Evolutionary conservation across 352 stramenopile species (phyloP).

Genomic region (Globisporangium polare): DNA sequence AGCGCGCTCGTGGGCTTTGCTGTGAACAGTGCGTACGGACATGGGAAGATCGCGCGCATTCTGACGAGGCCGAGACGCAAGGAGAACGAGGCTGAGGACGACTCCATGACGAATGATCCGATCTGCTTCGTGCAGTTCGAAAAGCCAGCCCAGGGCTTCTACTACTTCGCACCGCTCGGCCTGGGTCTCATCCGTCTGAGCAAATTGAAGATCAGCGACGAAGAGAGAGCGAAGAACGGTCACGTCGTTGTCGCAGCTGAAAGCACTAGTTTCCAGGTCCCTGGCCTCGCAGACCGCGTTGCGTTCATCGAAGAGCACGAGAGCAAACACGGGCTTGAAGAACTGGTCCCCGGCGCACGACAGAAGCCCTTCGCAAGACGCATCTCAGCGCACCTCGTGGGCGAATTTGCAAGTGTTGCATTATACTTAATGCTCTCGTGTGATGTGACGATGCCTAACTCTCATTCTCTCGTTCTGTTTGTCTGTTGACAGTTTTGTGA

Average conservation of each 20-base stretch:
- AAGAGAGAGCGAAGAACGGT: neutral
- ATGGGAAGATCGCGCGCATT: slow-evolving; percentile 35
- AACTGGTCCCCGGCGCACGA: neutral
- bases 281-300: slow-evolving; percentile 21
- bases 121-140: slow-evolving; percentile 65
- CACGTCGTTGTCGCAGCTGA: slow-evolving; percentile 3
- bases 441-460: neutral
- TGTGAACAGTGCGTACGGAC: slow-evolving; percentile 37
- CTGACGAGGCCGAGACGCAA: slow-evolving; percentile 19
- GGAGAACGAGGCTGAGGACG: slow-evolving; percentile 20
- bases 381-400: slow-evolving; percentile 37
- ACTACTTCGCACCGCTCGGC: slow-evolving; percentile 66
- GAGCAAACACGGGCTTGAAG: neutral
- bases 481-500: slow-evolving; percentile 54
- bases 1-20: slow-evolving; percentile 28
- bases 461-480: neutral
- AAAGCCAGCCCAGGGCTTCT: slow-evolving; percentile 55
- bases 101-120: slow-evolving; percentile 19
- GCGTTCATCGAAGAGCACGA: slow-evolving; percentile 10
- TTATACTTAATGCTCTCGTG: neutral
- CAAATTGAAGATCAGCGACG: slow-evolving; percentile 19
- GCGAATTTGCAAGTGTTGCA: slow-evolving; percentile 27
- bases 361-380: slow-evolving; percentile 28
- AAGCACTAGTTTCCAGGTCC: slow-evolving; percentile 19
- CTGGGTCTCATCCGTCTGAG: slow-evolving; percentile 44